These are phyloP conservation scores for Blastobotrys parvus DNA, from an alignment of 805 yeast species.

Conservation along the genomic window DNA sequence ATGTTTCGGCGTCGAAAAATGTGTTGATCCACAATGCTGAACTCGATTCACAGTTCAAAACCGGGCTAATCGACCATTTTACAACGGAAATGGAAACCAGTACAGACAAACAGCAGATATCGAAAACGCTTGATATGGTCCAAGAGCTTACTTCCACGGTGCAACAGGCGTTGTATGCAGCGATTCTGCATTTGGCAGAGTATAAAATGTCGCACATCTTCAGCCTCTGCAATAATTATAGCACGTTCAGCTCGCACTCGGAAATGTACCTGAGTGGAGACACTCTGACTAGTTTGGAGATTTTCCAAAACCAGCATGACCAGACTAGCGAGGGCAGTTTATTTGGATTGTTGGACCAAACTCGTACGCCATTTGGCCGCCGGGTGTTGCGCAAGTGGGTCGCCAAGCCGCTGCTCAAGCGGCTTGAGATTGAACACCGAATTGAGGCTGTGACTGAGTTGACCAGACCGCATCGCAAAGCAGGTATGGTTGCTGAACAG, in stretches of 20 bases:
- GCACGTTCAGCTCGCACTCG: constrained; percentile 39
- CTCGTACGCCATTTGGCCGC: constrained; percentile 69
- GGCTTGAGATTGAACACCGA: constrained; percentile 49
- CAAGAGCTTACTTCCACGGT: constrained; percentile 20
- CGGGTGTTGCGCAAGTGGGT: constrained; percentile 67
- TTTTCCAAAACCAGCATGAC: constrained; percentile 60
- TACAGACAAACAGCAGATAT: not conserved
- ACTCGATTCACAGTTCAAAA: not conserved
- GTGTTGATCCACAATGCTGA: not conserved
- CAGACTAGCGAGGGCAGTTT: constrained; percentile 55
- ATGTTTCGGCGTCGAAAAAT: not conserved
- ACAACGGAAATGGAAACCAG: not conserved
- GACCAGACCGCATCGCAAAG: constrained; percentile 6
- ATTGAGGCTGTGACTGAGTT: constrained; percentile 43
- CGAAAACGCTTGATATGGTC: constrained; percentile 14
- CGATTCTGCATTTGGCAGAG: constrained; percentile 49
- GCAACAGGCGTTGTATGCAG: constrained; percentile 36
- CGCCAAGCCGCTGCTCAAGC: constrained; percentile 54
- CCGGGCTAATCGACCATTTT: not conserved
- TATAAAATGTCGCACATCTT: constrained; percentile 56
- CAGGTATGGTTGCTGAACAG: constrained; percentile 21
- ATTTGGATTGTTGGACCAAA: constrained; percentile 72
- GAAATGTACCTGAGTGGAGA: constrained; percentile 53
- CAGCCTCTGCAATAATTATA: constrained; percentile 41
- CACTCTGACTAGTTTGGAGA: constrained; percentile 64